phyloP scores from a whole-genome alignment of 805 yeast genomes.

The Diddensiella santjacobensis region DNA sequence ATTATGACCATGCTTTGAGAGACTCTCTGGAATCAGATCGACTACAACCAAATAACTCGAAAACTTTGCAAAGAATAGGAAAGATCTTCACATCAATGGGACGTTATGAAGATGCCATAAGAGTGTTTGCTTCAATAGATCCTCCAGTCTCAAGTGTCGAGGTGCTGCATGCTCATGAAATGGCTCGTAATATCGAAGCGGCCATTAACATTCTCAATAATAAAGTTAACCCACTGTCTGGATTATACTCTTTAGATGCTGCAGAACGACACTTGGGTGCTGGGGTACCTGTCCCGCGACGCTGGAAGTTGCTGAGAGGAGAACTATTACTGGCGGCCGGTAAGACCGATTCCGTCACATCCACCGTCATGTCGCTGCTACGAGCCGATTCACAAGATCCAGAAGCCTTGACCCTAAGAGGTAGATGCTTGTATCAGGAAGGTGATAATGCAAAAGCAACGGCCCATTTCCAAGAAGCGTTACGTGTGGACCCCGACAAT shows the following conservation, averaged over 20 bases:
- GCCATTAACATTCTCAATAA: constrained; percentile 30
- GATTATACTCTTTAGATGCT: constrained; percentile 34
- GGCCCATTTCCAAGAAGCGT: constrained; percentile 38
- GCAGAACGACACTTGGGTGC: constrained; percentile 37
- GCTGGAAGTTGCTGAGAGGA: constrained; percentile 35
- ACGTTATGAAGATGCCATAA: constrained; percentile 33
- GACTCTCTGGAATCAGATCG: constrained; percentile 33
- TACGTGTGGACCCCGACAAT: constrained; percentile 41
- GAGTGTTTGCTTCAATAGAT: constrained; percentile 23
- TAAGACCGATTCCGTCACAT: constrained; percentile 36
- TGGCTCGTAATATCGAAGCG: constrained; percentile 34
- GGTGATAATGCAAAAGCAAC: constrained; percentile 38
- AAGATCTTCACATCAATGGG: constrained; percentile 36
- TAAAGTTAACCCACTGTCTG: constrained; percentile 29
- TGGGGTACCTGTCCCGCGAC: constrained; percentile 32
- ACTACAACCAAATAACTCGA: constrained; percentile 32
- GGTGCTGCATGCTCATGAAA: constrained; percentile 32
- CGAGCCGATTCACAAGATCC: constrained; percentile 37
- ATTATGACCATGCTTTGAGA: constrained; percentile 33
- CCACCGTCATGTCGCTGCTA: constrained; percentile 34
- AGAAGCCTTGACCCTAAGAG: constrained; percentile 39
- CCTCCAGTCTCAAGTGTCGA: constrained; percentile 24
- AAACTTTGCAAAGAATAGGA: constrained; percentile 36
- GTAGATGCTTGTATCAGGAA: constrained; percentile 31
- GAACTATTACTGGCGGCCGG: constrained; percentile 29